phyloP scores from a whole-genome alignment of 148 eudicot genomes.

The Silene conica region DNA sequence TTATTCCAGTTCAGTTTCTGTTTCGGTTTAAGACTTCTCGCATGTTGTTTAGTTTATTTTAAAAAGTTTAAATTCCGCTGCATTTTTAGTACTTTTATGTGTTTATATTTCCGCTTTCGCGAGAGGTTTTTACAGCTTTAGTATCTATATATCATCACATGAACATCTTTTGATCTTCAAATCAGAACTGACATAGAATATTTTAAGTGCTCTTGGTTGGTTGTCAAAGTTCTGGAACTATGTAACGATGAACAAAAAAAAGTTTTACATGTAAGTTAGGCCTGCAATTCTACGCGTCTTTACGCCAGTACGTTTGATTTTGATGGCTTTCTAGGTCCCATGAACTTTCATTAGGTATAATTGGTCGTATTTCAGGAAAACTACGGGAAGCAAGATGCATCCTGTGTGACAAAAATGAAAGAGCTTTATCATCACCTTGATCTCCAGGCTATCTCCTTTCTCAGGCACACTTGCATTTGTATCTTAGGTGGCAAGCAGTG shows the following conservation, averaged over 20 bases:
- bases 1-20: too few relatives aligned
- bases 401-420: conserved; percentile 72
- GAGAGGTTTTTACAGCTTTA: too few relatives aligned
- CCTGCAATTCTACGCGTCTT: background rate
- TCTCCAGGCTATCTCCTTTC: conserved; percentile 46
- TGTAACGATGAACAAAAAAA: conserved; percentile 73
- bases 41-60: too few relatives aligned
- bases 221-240: conserved; percentile 70
- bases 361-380: conserved; percentile 49
- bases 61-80: too few relatives aligned
- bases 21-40: too few relatives aligned
- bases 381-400: conserved; percentile 73
- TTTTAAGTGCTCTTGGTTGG: conserved; percentile 89
- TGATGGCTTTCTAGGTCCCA: background rate
- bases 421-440: conserved; percentile 61
- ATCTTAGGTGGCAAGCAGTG: background rate
- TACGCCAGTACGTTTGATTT: background rate
- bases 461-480: background rate
- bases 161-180: conserved; percentile 29
- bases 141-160: conserved; percentile 5
- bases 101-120: too few relatives aligned
- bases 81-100: too few relatives aligned
- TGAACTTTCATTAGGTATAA: background rate
- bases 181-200: conserved; percentile 88
- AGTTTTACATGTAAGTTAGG: conserved; percentile 42